Evolutionary conservation across 306 rosid genomes (phyloP), one percentile per base, ranked within the genome.

Genomic region (Corylus avellana): DNA sequence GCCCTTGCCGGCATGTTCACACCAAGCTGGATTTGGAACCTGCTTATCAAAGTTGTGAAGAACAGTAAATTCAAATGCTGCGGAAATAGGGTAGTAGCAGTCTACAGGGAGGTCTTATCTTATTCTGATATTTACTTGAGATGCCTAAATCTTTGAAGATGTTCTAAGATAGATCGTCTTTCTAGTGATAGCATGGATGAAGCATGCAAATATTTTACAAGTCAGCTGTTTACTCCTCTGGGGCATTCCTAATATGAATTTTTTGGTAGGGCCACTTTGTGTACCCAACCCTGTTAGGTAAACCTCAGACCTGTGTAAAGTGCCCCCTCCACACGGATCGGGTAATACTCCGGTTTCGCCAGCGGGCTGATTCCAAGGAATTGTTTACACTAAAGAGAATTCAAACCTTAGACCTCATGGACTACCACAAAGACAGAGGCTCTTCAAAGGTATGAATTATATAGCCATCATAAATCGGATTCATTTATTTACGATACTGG

Each of bases 1-100:
- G 99, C 99, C 87, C 99, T 93, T 32, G 99, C 89, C 5, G 99
- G 98, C 99, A 95, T 90, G 89, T 95, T 95, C 71, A 95, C 99
- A 71, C 99, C 99, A n/a, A 95, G 87, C 83, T 95, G 99, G 86
- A 95, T 93, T 89, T 95, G 99, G 42, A 95, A 86, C 76, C 99
- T 95, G 94, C 84, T 70, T 77, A 57, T 74, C 3, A 51, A 64
- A 73, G 79, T 75, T 39, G 25, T 12, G 6, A 72, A 50, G 54
- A 49, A 74, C 27, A 54, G 29, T n/a, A 76, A 64, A 29, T 53
- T 77, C 57, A 73, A 76, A 56, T 58, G 69, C 73, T n/a, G 55
- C 35, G 72, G 32, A 74, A 44, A 66, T 67, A 18, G 62, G 44
- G 20, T 56, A 47, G 74, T 71, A 78, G 70, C 67, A 75, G 61